Conservation (phyloP, 768 basidiomycete genomes). For the Obba rivulosa region DNA sequence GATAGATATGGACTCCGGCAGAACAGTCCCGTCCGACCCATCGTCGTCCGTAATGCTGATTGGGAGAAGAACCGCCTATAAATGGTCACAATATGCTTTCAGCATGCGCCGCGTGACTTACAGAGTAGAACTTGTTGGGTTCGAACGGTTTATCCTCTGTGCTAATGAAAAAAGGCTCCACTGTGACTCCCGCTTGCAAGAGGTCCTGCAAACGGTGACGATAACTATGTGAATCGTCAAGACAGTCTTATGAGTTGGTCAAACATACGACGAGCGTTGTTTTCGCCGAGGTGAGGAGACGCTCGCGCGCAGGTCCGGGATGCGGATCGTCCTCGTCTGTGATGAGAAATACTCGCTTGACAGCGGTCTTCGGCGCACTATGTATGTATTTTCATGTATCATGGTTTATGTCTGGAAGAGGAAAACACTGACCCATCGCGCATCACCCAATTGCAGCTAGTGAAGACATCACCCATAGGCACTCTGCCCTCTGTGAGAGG, state of each 20-base stretch:
- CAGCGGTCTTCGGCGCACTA: conserved; percentile 81
- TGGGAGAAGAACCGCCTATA: conserved; percentile 55
- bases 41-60: conserved; percentile 48
- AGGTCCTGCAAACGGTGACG: conserved; percentile 55
- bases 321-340: conserved; percentile 86
- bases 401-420: not conserved
- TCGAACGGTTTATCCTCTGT: conserved; percentile 65
- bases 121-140: conserved; percentile 72
- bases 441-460: conserved; percentile 84
- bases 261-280: conserved; percentile 58
- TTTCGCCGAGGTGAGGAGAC: conserved; percentile 61
- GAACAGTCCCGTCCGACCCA: conserved; percentile 40
- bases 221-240: not conserved
- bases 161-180: conserved; percentile 90
- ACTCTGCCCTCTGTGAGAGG: conserved; percentile 53
- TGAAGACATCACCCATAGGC: conserved; percentile 86
- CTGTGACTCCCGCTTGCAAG: conserved; percentile 65
- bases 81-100: not conserved
- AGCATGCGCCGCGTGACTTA: conserved; percentile 27
- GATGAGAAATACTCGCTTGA: conserved; percentile 90
- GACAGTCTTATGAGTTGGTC: not conserved
- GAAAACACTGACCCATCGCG: conserved; percentile 65
- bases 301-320: conserved; percentile 46
- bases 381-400: not conserved
- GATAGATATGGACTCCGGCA: conserved; percentile 70